Percentiles rank a stretch among this genome's conserved stretches.
These are phyloP conservation scores for Aspergillus kassunensis DNA, from an alignment of 495 filamentous ascomycete genomes.

Conservation along the genomic window DNA sequence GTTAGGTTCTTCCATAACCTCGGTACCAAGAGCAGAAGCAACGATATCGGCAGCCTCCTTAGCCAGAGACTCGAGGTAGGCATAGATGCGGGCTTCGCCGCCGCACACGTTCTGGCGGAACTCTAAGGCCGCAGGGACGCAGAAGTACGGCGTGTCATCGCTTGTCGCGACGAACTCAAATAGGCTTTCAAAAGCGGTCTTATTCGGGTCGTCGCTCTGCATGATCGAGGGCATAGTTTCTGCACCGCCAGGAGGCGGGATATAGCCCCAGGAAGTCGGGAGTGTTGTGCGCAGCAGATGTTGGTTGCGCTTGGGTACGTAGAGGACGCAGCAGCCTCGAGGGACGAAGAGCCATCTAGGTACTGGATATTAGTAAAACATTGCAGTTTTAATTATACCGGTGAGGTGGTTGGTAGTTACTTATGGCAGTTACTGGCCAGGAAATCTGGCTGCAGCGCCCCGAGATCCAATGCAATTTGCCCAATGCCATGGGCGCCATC, in stretches of 20 bases:
- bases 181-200: conserved; percentile 56
- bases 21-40: conserved; percentile 62
- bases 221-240: neutral
- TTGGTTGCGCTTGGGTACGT: conserved; percentile 72
- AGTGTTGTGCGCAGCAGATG: conserved; percentile 66
- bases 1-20: conserved; percentile 38
- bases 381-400: too few species aligned
- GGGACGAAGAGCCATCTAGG: conserved; percentile 79
- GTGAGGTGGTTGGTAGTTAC: conserved; percentile 25
- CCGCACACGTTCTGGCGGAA: conserved; percentile 67
- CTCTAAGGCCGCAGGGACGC: conserved; percentile 62
- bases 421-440: conserved; percentile 83
- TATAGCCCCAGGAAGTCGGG: conserved; percentile 62
- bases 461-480: conserved; percentile 67
- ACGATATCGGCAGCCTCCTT: conserved; percentile 53
- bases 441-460: conserved; percentile 68
- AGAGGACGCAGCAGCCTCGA: conserved; percentile 72
- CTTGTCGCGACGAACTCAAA: conserved; percentile 77
- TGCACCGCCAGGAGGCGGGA: conserved; percentile 27
- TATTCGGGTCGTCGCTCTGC: conserved; percentile 15
- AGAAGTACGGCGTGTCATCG: conserved; percentile 67
- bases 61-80: conserved; percentile 56
- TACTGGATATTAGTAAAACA: too few species aligned
- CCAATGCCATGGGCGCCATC: conserved; percentile 84
- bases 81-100: conserved; percentile 64